Percentiles rank a stretch among this genome's conserved stretches.
Evolutionary conservation across 345 rosid species (phyloP).

Genomic region (Durio zibethinus): DNA sequence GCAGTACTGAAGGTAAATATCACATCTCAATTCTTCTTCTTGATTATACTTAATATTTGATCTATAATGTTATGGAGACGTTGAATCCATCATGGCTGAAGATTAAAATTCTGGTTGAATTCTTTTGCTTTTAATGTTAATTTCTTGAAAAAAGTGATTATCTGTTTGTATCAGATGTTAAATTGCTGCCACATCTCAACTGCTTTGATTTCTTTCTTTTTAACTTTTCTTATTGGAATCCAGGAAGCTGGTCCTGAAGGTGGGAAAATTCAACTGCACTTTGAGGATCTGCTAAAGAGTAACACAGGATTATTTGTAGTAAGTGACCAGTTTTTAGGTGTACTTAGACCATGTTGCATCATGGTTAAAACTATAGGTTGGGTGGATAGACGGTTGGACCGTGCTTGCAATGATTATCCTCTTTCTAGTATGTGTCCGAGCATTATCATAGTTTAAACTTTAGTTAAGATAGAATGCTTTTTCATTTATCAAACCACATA

Average conservation of each 20-base stretch:
- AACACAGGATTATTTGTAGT: constrained; percentile 89
- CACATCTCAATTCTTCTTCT: neutral
- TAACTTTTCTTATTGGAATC: constrained; percentile 8
- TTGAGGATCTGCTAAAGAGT: constrained; percentile 86
- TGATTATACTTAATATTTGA: neutral
- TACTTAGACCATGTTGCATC: neutral
- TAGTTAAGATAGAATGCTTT: neutral
- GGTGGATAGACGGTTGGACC: neutral
- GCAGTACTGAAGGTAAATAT: constrained; percentile 80
- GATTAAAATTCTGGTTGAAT: constrained; percentile 8
- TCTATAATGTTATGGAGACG: neutral
- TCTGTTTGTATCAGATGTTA: constrained; percentile 1
- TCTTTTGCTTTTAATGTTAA: neutral
- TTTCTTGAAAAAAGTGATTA: neutral
- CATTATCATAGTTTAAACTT: neutral
- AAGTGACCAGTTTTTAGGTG: constrained; percentile 13
- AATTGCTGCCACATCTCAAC: neutral
- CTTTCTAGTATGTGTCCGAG: neutral
- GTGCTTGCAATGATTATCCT: neutral
- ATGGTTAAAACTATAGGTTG: neutral
- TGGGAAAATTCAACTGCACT: constrained; percentile 88
- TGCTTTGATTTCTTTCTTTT: constrained; percentile 15
- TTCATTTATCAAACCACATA: neutral
- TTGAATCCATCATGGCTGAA: constrained; percentile 3
- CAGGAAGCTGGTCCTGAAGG: constrained; percentile 97